Base-by-base conservation (phyloP, 1,284 basidiomycete genomes). In the Cryptococcus floricola region DNA sequence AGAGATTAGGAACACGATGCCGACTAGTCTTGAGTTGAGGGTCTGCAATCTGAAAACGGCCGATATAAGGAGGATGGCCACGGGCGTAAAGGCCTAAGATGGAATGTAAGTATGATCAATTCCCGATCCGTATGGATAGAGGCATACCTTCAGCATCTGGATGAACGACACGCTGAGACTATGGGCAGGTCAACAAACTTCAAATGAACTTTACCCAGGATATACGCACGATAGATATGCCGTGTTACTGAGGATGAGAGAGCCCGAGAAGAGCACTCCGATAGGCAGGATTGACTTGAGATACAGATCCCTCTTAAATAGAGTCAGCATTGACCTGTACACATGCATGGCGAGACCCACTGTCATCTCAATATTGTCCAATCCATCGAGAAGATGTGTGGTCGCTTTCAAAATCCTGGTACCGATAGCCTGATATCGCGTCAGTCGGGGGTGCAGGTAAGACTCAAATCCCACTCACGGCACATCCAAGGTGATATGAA, bases 131-230 rank as follows among this genome's bases (percentile, higher is more conserved):
- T 23, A 23, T 18, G 3, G 50, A 52, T 44, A 18, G 18, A 42
- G 16, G 52, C 66, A 46, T 56, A 87, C 89, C 84, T 96, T 96
- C 77, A 96, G 86, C 94, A 98, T 98, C 76, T 98, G 95, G 63
- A 98, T 98, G 78, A 95, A 98, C 0, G 91, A 87, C 10, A 98
- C 90, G 64, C 86, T 89, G 61, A 98, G 83, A 59, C 93, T 88
- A 41, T 8, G 38, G 9, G 18, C 6, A 19, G 13, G 49, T 59
- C 53, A 64, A 56, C 48, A 25, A 8, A 39, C 23, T 41, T 9
- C 16, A 16, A 18, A 34, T n/a, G 10, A 28, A 13, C 8, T 18
- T 25, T 7, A 19, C 16, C 25, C 7, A 31, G 13, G 31, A 27
- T 6, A 1, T 10, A 65, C 67, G 56, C 43, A 73, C 72, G 70